A percentile compares a stretch with the other conserved stretches of the same genome.
phyloP scores from a whole-genome alignment of 495 filamentous ascomycete species.

The Chaetomidium leptoderma region DNA sequence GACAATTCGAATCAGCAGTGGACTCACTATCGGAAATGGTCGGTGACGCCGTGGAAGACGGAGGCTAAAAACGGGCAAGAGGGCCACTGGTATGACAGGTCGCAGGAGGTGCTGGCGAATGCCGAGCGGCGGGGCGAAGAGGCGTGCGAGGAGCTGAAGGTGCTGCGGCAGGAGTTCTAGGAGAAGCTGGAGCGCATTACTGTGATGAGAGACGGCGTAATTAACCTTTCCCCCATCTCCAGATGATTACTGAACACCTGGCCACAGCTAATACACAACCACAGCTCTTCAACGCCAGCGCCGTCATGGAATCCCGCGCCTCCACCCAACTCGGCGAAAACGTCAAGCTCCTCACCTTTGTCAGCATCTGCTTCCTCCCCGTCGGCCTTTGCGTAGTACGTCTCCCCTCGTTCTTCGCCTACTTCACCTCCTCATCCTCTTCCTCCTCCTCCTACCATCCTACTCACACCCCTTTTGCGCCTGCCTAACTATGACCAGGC shows the following conservation, averaged over 20 bases:
- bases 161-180: not conserved
- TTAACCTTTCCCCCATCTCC: not conserved
- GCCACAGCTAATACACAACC: not conserved
- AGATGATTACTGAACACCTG: not conserved
- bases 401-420: too few species aligned
- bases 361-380: conserved; percentile 39
- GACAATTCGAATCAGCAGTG: conserved; percentile 15
- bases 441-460: not conserved
- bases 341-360: conserved; percentile 35
- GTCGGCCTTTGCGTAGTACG: conserved; percentile 29
- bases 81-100: not conserved
- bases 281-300: conserved; percentile 23
- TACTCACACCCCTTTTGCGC: too few species aligned
- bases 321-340: conserved; percentile 36
- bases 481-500: too few species aligned
- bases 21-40: not conserved
- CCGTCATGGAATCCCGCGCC: conserved; percentile 35
- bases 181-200: conserved; percentile 12
- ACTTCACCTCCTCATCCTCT: not conserved
- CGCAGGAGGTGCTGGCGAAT: not conserved
- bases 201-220: conserved; percentile 14
- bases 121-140: not conserved
- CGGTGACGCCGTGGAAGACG: not conserved
- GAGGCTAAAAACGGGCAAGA: not conserved
- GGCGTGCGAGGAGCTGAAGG: not conserved